These are phyloP conservation scores for Aspergillus sp. DNA, from an alignment of 2,329 filamentous ascomycete genomes.

Conservation along the genomic window DNA sequence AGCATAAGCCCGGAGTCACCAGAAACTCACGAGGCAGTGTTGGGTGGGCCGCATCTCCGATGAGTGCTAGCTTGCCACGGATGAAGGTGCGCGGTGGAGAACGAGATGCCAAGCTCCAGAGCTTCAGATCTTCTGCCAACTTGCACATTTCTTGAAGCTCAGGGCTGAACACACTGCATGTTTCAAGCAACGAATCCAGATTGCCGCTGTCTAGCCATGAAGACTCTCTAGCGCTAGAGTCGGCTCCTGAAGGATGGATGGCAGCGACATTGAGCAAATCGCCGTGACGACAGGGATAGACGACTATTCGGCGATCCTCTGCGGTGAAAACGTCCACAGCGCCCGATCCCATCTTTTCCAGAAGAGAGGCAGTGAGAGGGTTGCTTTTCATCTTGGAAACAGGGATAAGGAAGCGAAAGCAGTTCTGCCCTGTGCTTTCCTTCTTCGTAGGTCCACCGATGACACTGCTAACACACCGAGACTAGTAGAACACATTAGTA, in stretches of 20 bases:
- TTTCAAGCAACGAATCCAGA: slow-evolving; percentile 9
- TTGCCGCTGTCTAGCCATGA: slow-evolving; percentile 14
- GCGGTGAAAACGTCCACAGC: slow-evolving; percentile 18
- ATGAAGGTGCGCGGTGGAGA: slow-evolving; percentile 17
- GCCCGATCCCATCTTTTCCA: slow-evolving; percentile 22
- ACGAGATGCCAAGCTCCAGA: slow-evolving; percentile 22
- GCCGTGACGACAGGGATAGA: slow-evolving; percentile 28
- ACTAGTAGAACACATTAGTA: slow-evolving; percentile 18
- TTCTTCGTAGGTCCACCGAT: slow-evolving; percentile 17
- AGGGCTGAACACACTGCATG: slow-evolving; percentile 10
- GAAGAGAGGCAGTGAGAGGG: slow-evolving; percentile 32
- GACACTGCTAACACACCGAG: slow-evolving; percentile 25
- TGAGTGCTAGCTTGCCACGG: slow-evolving; percentile 20
- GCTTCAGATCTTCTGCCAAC: slow-evolving; percentile 23
- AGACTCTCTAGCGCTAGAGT: neutral
- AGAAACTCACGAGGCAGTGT: slow-evolving; percentile 20
- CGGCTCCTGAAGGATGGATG: slow-evolving; percentile 13
- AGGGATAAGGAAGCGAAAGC: slow-evolving; percentile 43
- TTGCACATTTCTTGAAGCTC: slow-evolving; percentile 19
- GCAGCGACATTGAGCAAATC: slow-evolving; percentile 19
- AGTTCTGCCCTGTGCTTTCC: slow-evolving; percentile 32
- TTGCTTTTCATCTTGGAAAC: slow-evolving; percentile 31
- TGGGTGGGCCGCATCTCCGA: slow-evolving; percentile 27
- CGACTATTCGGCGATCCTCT: slow-evolving; percentile 25
- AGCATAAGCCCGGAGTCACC: neutral